phyloP scores from a whole-genome alignment of 148 eudicot genomes.

The Rhododendron mucronatum region DNA sequence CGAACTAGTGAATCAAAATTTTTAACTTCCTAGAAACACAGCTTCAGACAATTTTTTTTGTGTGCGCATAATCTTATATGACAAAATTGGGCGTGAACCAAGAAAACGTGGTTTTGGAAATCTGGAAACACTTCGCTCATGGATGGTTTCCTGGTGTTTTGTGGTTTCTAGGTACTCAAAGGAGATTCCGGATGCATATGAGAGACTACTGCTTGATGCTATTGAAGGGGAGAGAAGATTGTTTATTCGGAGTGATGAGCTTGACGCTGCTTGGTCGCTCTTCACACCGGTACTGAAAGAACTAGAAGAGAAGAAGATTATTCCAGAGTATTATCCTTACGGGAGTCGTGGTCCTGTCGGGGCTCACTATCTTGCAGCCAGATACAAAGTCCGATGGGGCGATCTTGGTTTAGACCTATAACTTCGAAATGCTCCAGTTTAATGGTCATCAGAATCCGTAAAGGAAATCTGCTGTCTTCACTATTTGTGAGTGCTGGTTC shows the following conservation, averaged over 20 bases:
- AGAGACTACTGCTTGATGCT: conserved; percentile 93
- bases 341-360: conserved; percentile 98
- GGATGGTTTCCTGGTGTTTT: background rate
- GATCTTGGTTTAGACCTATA: conserved; percentile 54
- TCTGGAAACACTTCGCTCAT: background rate
- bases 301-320: conserved; percentile 66
- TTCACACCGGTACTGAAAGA: conserved; percentile 87
- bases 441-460: background rate
- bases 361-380: conserved; percentile 96
- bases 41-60: background rate
- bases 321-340: conserved; percentile 85
- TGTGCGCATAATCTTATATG: background rate
- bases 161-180: conserved; percentile 58
- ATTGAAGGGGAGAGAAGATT: conserved; percentile 92
- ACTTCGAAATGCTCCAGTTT: background rate
- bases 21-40: background rate
- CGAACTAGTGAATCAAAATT: background rate
- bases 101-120: background rate
- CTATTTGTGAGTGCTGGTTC: background rate
- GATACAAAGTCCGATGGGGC: conserved; percentile 83
- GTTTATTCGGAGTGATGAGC: conserved; percentile 88
- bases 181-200: conserved; percentile 97
- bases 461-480: background rate
- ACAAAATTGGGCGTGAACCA: background rate
- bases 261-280: conserved; percentile 92